Conservation (phyloP, 805 yeast genomes). For the Starmerella stigmatis region DNA sequence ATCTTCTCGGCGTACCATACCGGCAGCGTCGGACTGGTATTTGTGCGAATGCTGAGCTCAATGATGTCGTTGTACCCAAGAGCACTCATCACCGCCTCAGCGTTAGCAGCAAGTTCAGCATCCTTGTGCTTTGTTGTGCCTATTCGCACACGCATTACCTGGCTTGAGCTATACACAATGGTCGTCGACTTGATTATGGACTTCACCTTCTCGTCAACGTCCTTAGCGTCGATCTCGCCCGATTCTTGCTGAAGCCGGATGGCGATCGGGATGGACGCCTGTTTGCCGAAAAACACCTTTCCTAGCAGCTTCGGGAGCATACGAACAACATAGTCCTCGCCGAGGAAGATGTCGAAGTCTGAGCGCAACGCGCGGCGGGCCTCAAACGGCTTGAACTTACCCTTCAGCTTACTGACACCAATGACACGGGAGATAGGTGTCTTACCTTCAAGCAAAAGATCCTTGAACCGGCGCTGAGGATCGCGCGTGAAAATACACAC, state of each 20-base stretch:
- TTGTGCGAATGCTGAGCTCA: conserved; percentile 53
- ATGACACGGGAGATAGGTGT: conserved; percentile 40
- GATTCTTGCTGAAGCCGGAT: conserved; percentile 30
- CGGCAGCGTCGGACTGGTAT: conserved; percentile 73
- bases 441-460: conserved; percentile 27
- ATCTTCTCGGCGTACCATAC: conserved; percentile 56
- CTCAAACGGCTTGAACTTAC: conserved; percentile 79
- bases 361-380: conserved; percentile 63
- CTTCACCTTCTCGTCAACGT: conserved; percentile 49
- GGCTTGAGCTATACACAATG: conserved; percentile 63
- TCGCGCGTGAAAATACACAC: conserved; percentile 67
- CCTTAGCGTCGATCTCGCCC: conserved; percentile 38
- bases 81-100: conserved; percentile 42
- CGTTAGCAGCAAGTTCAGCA: conserved; percentile 49
- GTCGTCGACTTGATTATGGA: conserved; percentile 50
- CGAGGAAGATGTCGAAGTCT: conserved; percentile 65
- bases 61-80: conserved; percentile 33
- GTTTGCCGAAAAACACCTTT: conserved; percentile 57
- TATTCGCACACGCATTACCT: conserved; percentile 51
- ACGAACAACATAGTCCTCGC: conserved; percentile 73
- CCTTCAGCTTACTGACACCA: conserved; percentile 64
- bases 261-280: conserved; percentile 59
- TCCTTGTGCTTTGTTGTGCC: conserved; percentile 45
- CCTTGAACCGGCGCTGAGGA: conserved; percentile 37
- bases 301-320: conserved; percentile 78